Conservation (phyloP, 73 alveolate species). For the Paraurostyla sp. region DNA sequence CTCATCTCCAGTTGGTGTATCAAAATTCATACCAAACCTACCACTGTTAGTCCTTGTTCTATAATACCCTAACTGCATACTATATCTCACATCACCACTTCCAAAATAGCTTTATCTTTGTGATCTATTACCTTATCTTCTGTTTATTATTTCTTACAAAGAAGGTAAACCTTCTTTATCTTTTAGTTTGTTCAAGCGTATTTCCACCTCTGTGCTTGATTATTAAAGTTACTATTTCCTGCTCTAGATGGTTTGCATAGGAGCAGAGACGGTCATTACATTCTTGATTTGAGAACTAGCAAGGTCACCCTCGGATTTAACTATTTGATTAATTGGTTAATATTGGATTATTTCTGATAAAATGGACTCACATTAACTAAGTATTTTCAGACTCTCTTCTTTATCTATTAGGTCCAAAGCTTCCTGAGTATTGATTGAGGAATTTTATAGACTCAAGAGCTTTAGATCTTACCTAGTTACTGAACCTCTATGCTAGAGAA, state of each 20-base stretch:
- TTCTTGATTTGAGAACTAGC: background rate
- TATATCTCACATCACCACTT: no score
- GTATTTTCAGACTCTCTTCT: background rate
- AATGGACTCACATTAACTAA: background rate
- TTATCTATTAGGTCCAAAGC: background rate
- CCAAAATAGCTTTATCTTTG: slow-evolving; percentile 5
- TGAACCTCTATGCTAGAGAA: background rate
- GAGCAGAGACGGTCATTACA: no score
- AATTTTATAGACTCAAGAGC: background rate
- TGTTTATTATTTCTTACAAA: background rate
- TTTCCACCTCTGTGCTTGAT: slow-evolving; percentile 4
- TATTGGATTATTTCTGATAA: background rate
- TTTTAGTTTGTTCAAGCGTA: background rate
- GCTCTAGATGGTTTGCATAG: no score
- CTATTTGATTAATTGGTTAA: background rate
- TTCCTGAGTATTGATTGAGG: background rate
- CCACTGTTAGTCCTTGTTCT: slow-evolving; percentile 39
- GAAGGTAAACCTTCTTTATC: background rate
- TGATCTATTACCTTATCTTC: background rate
- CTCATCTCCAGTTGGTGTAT: background rate
- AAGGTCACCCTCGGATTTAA: slow-evolving; percentile 21
- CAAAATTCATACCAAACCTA: background rate
- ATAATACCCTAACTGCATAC: no score
- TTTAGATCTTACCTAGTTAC: slow-evolving; percentile 8
- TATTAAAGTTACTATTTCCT: background rate